These are phyloP conservation scores for Talaromyces sp. DNA, from an alignment of 2,329 filamentous ascomycete genomes.

Conservation along the genomic window DNA sequence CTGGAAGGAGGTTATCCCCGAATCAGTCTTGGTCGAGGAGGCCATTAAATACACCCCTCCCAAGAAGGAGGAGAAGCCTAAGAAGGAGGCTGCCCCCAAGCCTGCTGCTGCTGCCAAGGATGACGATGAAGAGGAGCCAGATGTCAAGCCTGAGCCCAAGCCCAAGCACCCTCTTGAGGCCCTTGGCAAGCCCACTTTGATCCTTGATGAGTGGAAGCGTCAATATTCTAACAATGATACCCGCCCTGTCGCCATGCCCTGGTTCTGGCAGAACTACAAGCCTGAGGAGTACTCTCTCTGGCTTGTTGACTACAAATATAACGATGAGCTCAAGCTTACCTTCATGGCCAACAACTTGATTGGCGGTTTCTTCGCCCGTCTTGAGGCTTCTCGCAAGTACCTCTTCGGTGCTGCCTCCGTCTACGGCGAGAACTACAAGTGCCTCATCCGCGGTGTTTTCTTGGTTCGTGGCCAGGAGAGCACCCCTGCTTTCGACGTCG, in stretches of 20 bases:
- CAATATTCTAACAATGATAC: conserved; percentile 97
- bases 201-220: conserved; percentile 97
- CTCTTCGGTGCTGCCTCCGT: conserved; percentile 88
- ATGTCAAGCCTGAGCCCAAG: conserved; percentile 65
- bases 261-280: conserved; percentile 97
- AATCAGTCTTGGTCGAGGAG: conserved; percentile 75
- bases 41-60: conserved; percentile 67
- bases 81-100: conserved; percentile 59
- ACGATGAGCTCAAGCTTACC: conserved; percentile 89
- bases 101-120: conserved; percentile 47
- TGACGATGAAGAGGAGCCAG: conserved; percentile 52
- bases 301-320: conserved; percentile 97
- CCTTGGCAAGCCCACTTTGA: conserved; percentile 71
- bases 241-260: conserved; percentile 74
- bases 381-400: conserved; percentile 97
- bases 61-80: conserved; percentile 64
- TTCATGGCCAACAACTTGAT: conserved; percentile 99
- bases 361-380: conserved; percentile 93
- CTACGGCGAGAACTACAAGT: conserved; percentile 83
- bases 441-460: conserved; percentile 87
- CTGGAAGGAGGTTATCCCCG: conserved; percentile 73
- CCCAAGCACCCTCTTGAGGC: conserved; percentile 92
- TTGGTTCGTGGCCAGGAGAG: conserved; percentile 88
- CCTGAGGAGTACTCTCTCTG: conserved; percentile 95
- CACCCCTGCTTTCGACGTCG: conserved; percentile 85